phyloP scores from a whole-genome alignment of 306 rosid genomes.

The Sicyos edulis region DNA sequence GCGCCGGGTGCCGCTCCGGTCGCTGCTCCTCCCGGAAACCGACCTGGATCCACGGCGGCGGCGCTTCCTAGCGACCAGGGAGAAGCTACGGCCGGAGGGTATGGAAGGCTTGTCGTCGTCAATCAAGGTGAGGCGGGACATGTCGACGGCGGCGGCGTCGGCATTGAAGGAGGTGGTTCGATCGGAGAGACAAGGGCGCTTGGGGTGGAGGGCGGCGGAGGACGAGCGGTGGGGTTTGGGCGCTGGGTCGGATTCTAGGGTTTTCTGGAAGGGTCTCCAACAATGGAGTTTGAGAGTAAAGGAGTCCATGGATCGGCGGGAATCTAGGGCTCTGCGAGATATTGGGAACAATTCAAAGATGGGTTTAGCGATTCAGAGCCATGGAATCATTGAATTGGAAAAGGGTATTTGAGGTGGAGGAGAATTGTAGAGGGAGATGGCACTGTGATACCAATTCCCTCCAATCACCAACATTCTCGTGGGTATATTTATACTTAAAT shows the following conservation, averaged over 20 bases:
- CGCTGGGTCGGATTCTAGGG: constrained; percentile 38
- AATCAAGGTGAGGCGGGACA: constrained; percentile 58
- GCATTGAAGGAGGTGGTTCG: constrained; percentile 63
- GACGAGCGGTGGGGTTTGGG: constrained; percentile 37
- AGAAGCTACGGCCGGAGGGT: constrained; percentile 30
- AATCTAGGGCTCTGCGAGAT: constrained; percentile 58
- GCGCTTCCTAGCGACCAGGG: constrained; percentile 64
- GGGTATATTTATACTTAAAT: not conserved
- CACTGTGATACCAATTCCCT: not conserved
- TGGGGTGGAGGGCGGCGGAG: constrained; percentile 42
- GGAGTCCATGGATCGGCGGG: constrained; percentile 56
- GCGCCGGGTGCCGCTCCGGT: constrained; percentile 77
- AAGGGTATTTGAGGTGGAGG: not conserved
- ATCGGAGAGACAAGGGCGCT: constrained; percentile 88
- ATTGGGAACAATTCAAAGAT: constrained; percentile 19
- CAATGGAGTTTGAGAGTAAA: constrained; percentile 60
- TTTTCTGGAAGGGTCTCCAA: constrained; percentile 73
- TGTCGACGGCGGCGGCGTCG: constrained; percentile 40
- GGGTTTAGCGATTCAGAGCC: not conserved
- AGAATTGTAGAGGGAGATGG: not conserved
- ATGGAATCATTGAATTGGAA: not conserved
- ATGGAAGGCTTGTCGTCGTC: constrained; percentile 49
- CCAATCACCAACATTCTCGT: not conserved
- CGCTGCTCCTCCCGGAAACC: constrained; percentile 94
- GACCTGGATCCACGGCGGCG: constrained; percentile 90